phyloP scores from a whole-genome alignment of 257 asterid genomes.

The Plantago elongata region DNA sequence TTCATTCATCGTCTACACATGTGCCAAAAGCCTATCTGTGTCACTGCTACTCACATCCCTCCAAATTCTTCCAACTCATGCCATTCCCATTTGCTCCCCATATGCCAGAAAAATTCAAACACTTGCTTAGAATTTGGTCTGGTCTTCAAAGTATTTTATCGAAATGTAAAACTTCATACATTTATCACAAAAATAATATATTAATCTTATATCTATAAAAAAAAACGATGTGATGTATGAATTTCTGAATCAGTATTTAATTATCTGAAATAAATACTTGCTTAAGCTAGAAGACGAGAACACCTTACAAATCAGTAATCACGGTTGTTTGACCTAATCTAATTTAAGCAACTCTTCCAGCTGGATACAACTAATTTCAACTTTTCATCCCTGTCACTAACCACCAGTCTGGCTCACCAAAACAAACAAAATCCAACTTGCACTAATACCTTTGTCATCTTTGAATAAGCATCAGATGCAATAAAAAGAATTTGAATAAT shows the following conservation, averaged over 20 bases:
- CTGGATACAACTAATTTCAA: slow-evolving; percentile 5
- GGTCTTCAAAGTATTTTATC: no score
- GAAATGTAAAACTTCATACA: no score
- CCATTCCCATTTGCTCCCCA: not conserved
- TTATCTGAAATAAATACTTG: not conserved
- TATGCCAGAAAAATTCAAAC: not conserved
- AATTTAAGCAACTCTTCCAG: not conserved
- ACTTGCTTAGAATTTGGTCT: not conserved
- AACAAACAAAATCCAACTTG: not conserved
- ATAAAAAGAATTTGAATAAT: slow-evolving; percentile 9
- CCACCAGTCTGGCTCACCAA: not conserved
- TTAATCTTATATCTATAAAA: no score
- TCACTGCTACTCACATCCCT: not conserved
- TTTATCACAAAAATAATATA: no score
- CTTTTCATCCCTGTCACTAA: not conserved
- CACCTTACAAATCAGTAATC: not conserved
- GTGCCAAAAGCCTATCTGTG: not conserved
- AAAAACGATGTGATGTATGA: no score
- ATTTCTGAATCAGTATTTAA: no score
- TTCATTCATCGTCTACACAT: not conserved
- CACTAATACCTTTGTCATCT: not conserved
- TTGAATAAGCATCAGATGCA: no score
- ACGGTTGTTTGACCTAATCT: not conserved
- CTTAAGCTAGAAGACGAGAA: not conserved
- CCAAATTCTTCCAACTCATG: slow-evolving; percentile 10